These are phyloP conservation scores for Hebeloma cylindrosporum DNA, from an alignment of 768 basidiomycete genomes.

Conservation along the genomic window DNA sequence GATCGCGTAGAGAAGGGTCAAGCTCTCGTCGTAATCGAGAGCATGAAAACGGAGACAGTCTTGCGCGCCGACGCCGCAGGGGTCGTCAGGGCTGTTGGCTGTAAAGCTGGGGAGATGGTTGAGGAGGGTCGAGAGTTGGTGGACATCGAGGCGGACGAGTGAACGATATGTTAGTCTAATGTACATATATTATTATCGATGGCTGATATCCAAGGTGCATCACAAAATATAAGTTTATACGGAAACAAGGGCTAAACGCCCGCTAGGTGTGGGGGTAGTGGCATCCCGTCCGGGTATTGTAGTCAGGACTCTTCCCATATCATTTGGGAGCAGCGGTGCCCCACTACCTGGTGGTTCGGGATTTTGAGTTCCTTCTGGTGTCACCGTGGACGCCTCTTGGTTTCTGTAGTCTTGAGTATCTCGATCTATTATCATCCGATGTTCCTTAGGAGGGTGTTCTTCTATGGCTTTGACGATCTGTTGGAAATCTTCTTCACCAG, in stretches of 20 bases:
- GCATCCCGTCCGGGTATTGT: slow-evolving; percentile 43
- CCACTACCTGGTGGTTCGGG: slow-evolving; percentile 55
- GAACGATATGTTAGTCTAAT: slow-evolving; percentile 3
- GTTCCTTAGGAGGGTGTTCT: slow-evolving; percentile 38
- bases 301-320: slow-evolving; percentile 36
- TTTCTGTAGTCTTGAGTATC: slow-evolving; percentile 26
- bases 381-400: slow-evolving; percentile 31
- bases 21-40: slow-evolving; percentile 81
- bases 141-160: slow-evolving; percentile 51
- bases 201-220: background rate
- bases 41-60: slow-evolving; percentile 97
- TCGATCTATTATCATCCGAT: slow-evolving; percentile 29
- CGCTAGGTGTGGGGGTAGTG: slow-evolving; percentile 40
- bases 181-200: slow-evolving; percentile 5
- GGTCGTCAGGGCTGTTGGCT: slow-evolving; percentile 68
- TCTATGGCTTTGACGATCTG: slow-evolving; percentile 55
- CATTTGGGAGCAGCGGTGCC: slow-evolving; percentile 50
- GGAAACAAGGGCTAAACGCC: slow-evolving; percentile 9
- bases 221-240: slow-evolving; percentile 12
- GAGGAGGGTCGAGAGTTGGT: slow-evolving; percentile 83
- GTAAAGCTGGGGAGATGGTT: slow-evolving; percentile 88
- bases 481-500: slow-evolving; percentile 61
- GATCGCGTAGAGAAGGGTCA: slow-evolving; percentile 81
- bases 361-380: slow-evolving; percentile 54
- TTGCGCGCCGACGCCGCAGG: slow-evolving; percentile 71